A percentile compares a stretch with the other conserved stretches of the same genome.
Evolutionary conservation across 371 early-diverging fungal genomes (phyloP).

Genomic region (Rhizopus arrhizus): DNA sequence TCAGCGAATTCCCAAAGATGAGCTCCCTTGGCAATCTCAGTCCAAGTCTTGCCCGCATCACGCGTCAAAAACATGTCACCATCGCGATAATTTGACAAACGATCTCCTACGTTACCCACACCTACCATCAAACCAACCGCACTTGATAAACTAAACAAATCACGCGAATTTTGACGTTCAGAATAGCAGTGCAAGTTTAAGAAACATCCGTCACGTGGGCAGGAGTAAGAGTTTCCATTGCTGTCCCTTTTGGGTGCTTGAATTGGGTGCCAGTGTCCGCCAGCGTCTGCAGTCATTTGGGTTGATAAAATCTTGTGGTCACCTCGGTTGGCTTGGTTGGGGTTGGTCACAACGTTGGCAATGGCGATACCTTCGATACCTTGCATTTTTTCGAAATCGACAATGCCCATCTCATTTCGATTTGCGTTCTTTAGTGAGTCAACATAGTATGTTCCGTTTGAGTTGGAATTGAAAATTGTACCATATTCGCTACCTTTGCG

Average conservation of each 20-base stretch:
- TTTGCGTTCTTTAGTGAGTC: conserved; percentile 74
- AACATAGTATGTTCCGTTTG: conserved; percentile 83
- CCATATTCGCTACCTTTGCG: conserved; percentile 75
- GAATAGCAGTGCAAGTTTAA: conserved; percentile 85
- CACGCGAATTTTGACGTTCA: conserved; percentile 73
- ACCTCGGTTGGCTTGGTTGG: conserved; percentile 56
- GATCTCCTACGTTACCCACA: conserved; percentile 87
- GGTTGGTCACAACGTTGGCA: conserved; percentile 82
- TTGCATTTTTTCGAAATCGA: conserved; percentile 93
- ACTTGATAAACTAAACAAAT: conserved; percentile 74
- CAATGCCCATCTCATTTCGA: conserved; percentile 78
- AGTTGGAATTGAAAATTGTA: conserved; percentile 81
- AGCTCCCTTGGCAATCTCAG: conserved; percentile 69
- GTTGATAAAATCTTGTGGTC: conserved; percentile 61
- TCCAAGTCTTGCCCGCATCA: conserved; percentile 83
- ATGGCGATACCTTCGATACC: conserved; percentile 89
- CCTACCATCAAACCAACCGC: conserved; percentile 91
- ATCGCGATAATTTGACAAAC: conserved; percentile 64
- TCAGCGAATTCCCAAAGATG: conserved; percentile 87
- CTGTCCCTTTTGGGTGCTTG: conserved; percentile 59
- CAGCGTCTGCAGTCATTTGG: conserved; percentile 85
- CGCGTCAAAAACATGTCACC: conserved; percentile 85
- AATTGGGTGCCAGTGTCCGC: conserved; percentile 70
- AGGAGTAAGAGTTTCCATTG: conserved; percentile 37
- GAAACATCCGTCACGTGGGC: conserved; percentile 48